Conservation (phyloP, 2,329 filamentous ascomycete genomes). For the Ophiostoma tasmaniense region DNA sequence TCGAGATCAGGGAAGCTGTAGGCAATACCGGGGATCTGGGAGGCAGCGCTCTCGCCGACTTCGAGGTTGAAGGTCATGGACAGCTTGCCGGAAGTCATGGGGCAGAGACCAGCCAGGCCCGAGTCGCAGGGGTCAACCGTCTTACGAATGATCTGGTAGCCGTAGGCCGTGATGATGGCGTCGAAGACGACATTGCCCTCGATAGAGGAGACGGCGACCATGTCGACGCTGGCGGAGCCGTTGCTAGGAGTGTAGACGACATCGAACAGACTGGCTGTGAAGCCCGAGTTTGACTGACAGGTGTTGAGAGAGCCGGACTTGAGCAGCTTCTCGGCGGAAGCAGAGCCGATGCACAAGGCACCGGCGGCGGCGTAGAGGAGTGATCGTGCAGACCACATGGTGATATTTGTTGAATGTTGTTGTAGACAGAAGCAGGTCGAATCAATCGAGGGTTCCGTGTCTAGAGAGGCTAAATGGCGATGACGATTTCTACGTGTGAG, state of each 20-base stretch:
- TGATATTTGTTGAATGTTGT: conserved; percentile 1
- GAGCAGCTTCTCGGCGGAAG: conserved; percentile 33
- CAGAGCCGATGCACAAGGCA: conserved; percentile 21
- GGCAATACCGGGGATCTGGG: conserved; percentile 64
- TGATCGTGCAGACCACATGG: conserved; percentile 30
- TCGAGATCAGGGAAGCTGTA: conserved; percentile 79
- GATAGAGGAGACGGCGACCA: conserved; percentile 66
- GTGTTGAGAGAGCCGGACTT: conserved; percentile 56
- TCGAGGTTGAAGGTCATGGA: conserved; percentile 48
- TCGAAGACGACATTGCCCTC: conserved; percentile 65
- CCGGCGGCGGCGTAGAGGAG: conserved; percentile 37
- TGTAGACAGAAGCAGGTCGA: conserved; percentile 3
- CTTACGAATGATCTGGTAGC: conserved; percentile 53
- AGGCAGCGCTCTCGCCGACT: conserved; percentile 46
- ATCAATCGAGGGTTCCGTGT: neutral
- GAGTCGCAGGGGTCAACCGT: conserved; percentile 61
- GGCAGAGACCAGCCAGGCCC: conserved; percentile 62
- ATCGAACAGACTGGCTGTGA: conserved; percentile 72
- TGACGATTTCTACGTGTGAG: neutral
- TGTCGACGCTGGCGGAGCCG: conserved; percentile 54
- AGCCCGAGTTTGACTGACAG: conserved; percentile 67
- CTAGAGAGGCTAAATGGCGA: neutral
- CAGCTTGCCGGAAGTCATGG: conserved; percentile 64
- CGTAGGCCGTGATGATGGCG: conserved; percentile 64
- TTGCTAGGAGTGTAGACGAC: conserved; percentile 62